Evolutionary conservation across 495 filamentous ascomycete genomes (phyloP), one percentile per base, ranked within the genome.

Genomic region (Hypoxylon lienhwacheense): DNA sequence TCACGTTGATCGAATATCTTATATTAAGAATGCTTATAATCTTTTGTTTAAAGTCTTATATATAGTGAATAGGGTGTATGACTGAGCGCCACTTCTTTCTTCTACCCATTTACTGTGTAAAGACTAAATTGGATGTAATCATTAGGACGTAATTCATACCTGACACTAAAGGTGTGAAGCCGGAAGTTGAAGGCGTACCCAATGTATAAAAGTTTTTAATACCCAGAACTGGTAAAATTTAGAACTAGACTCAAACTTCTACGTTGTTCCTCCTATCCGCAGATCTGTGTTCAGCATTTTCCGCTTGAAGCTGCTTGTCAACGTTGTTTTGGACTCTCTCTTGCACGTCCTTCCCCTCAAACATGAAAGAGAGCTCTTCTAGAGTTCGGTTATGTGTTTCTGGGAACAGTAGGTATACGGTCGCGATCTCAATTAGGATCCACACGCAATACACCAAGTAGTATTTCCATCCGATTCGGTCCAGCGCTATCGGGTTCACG

Each of bases 321-420:
- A 72, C 55, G 7, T 65, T 66, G 43, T 50, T 43, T 29, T 70
- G 52, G 15, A 70, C 65, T 58, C 62, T 68, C 1, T 71, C 63
- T 46, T 68, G 68, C 7, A 70, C 42, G 31, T 65, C 70, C 45
- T 67, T 70, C 28, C 66, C 70, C 42, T 74, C 71, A 43, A 74
- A 72, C 36, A 72, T 71, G 59, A 70, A 67, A 33, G 64, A 68
- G 7, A 75, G 61, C 49, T 75, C 71, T 39, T 76, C 73, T 2
- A 76, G 61, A 1, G 82, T 82, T 10, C 80, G 70, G 15, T 77
- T 77, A 29, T 76, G 47, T 7, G 84, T 86, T 66, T 86, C 83
- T 0, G 81, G 81, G 67, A 82, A 85, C 28, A 85, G 64, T 40
- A 81, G 67, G 48, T 75, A 85, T 21, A 87, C 76, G 20, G 80